Conservation (phyloP, 2,329 filamentous ascomycete species). For the Aspergillus novofumigatus region DNA sequence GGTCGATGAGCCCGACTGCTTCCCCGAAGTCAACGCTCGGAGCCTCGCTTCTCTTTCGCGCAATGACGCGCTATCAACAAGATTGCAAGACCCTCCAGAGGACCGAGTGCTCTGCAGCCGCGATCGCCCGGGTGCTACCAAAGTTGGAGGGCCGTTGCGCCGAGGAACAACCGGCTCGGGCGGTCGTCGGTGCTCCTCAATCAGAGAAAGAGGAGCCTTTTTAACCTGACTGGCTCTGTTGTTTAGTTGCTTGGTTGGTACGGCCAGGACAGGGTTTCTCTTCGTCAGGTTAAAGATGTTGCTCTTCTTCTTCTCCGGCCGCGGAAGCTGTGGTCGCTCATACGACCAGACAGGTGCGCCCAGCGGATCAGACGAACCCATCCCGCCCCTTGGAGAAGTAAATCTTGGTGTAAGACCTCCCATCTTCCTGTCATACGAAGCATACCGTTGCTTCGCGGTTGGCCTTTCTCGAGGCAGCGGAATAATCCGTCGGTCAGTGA, state of each 20-base stretch:
- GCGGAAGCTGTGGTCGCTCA: constrained; percentile 19
- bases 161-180: constrained; percentile 14
- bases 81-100: background rate
- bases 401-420: constrained; percentile 26
- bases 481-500: constrained; percentile 39
- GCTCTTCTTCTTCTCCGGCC: constrained; percentile 28
- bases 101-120: constrained; percentile 2
- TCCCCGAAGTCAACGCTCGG: constrained; percentile 27
- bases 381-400: constrained; percentile 5
- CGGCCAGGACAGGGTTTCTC: constrained; percentile 33
- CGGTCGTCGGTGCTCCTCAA: constrained; percentile 39
- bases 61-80: constrained; percentile 9
- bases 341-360: constrained; percentile 20
- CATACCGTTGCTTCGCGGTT: constrained; percentile 27
- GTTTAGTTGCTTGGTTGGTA: constrained; percentile 41
- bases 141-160: constrained; percentile 8
- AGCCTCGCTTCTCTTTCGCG: constrained; percentile 30
- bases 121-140: constrained; percentile 18
- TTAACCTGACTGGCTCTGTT: constrained; percentile 35
- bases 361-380: constrained; percentile 9
- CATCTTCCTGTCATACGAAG: constrained; percentile 29
- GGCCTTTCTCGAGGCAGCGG: constrained; percentile 29
- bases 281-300: constrained; percentile 33
- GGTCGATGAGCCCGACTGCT: constrained; percentile 10
- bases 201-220: constrained; percentile 37